A percentile compares a stretch with the other conserved stretches of the same genome.
phyloP scores from a whole-genome alignment of 176 grass and related monocot genomes.

The Bothriochloa decipiens region DNA sequence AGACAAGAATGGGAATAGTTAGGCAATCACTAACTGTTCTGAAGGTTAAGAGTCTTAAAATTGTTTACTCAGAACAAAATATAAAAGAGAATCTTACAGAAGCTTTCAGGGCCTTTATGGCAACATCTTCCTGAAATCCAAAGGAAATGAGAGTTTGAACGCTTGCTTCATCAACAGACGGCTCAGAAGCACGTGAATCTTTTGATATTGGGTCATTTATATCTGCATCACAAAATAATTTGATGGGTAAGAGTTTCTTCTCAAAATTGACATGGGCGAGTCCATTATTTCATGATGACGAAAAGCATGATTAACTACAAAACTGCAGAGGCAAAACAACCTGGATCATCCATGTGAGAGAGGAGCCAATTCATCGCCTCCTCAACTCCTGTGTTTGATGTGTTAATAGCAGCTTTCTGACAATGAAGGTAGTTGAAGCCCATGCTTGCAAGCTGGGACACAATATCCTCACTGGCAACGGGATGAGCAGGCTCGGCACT shows the following conservation, averaged over 20 bases:
- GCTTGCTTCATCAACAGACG: constrained; percentile 78
- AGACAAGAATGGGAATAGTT: no score
- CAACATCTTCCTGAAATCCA: constrained; percentile 88
- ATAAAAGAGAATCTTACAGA: constrained; percentile 69
- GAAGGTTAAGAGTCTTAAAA: background rate
- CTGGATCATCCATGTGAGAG: constrained; percentile 94
- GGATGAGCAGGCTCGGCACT: constrained; percentile 50
- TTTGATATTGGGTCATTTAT: constrained; percentile 85
- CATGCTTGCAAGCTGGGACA: constrained; percentile 86
- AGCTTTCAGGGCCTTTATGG: constrained; percentile 81
- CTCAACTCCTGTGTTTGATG: constrained; percentile 84
- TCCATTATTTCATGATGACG: background rate
- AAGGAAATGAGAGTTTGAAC: constrained; percentile 93
- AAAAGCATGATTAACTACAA: background rate
- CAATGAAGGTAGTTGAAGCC: constrained; percentile 95
- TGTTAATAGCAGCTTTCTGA: constrained; percentile 96
- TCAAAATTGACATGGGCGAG: background rate
- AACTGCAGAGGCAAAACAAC: constrained; percentile 42
- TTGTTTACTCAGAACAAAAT: background rate
- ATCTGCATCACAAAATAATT: constrained; percentile 56
- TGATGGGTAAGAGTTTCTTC: background rate
- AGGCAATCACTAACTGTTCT: background rate
- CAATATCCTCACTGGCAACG: constrained; percentile 83
- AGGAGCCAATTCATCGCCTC: constrained; percentile 97
- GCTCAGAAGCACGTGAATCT: constrained; percentile 46